These are phyloP conservation scores for Trichoderma harzianum DNA, from an alignment of 2,329 filamentous ascomycete species.

Conservation along the genomic window DNA sequence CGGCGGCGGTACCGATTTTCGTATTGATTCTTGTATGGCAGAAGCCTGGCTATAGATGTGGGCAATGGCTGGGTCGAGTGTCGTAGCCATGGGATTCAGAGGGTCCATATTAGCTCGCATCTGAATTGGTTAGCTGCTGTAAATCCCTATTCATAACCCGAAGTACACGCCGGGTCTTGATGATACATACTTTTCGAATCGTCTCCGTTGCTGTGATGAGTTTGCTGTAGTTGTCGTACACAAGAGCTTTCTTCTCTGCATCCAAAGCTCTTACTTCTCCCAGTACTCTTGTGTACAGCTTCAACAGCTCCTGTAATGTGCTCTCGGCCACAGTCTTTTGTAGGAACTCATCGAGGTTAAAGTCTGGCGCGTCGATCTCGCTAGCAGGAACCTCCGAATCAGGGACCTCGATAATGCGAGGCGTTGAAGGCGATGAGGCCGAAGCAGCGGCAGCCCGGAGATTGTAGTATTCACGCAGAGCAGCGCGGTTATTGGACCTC, in stretches of 20 bases:
- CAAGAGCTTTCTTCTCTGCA: slow-evolving; percentile 92
- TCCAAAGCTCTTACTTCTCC: slow-evolving; percentile 86
- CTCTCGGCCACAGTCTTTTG: slow-evolving; percentile 57
- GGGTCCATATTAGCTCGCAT: slow-evolving; percentile 83
- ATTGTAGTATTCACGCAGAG: slow-evolving; percentile 93
- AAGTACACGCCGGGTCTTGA: neutral
- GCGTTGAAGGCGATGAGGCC: slow-evolving; percentile 29
- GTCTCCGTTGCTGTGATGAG: slow-evolving; percentile 95
- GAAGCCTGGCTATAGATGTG: slow-evolving; percentile 66
- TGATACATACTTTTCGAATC: slow-evolving; percentile 64
- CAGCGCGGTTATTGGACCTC: slow-evolving; percentile 70
- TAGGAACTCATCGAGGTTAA: slow-evolving; percentile 70
- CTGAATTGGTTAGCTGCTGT: slow-evolving; percentile 30
- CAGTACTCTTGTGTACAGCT: slow-evolving; percentile 67
- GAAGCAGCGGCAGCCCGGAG: slow-evolving; percentile 49
- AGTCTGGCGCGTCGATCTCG: slow-evolving; percentile 71
- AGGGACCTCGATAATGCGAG: slow-evolving; percentile 45
- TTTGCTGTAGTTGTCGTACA: slow-evolving; percentile 98
- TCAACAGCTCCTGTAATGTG: slow-evolving; percentile 65
- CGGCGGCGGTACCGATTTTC: slow-evolving; percentile 46
- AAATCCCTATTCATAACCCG: neutral
- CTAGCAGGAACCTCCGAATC: slow-evolving; percentile 58
- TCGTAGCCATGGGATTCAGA: slow-evolving; percentile 68
- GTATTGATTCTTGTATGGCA: slow-evolving; percentile 51
- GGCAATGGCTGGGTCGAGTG: slow-evolving; percentile 68